A percentile compares a stretch with the other conserved stretches of the same genome.
phyloP scores from a whole-genome alignment of 176 grass and related monocot species.

The Alopecurus myosuroides region DNA sequence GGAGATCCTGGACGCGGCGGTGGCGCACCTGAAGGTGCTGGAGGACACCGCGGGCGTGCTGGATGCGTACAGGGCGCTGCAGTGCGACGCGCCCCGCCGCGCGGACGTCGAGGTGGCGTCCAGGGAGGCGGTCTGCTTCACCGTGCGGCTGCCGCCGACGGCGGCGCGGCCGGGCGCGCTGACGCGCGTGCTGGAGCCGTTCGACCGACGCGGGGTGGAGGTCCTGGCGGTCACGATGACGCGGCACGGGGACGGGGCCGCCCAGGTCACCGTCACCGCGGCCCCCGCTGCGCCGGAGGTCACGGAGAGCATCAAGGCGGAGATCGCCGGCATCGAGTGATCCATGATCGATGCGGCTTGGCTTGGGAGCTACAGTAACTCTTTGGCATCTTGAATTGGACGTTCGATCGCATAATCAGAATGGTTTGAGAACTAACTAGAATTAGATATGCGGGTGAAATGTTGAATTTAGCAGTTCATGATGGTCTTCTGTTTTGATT shows the following conservation, averaged over 20 bases:
- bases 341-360: background rate
- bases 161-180: conserved; percentile 2
- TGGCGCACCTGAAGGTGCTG: conserved; percentile 18
- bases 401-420: background rate
- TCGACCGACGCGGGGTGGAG: conserved; percentile 27
- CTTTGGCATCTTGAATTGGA: background rate
- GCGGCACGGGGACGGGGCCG: background rate
- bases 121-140: conserved; percentile 13
- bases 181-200: conserved; percentile 20
- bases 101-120: background rate
- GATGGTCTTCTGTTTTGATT: background rate
- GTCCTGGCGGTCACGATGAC: conserved; percentile 21
- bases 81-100: background rate
- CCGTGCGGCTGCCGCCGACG: background rate
- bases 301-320: conserved; percentile 19
- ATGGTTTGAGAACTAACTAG: too few species aligned
- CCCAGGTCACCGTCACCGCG: conserved; percentile 30
- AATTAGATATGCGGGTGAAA: background rate
- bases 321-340: conserved; percentile 31
- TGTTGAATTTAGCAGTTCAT: background rate
- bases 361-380: background rate
- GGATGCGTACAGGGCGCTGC: conserved; percentile 21
- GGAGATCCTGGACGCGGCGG: conserved; percentile 22
- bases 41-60: conserved; percentile 30
- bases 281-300: conserved; percentile 19